A percentile compares a stretch with the other conserved stretches of the same genome.
Conservation (phyloP, 2,329 filamentous ascomycete genomes). For the Trichoderma atrobrunneum region DNA sequence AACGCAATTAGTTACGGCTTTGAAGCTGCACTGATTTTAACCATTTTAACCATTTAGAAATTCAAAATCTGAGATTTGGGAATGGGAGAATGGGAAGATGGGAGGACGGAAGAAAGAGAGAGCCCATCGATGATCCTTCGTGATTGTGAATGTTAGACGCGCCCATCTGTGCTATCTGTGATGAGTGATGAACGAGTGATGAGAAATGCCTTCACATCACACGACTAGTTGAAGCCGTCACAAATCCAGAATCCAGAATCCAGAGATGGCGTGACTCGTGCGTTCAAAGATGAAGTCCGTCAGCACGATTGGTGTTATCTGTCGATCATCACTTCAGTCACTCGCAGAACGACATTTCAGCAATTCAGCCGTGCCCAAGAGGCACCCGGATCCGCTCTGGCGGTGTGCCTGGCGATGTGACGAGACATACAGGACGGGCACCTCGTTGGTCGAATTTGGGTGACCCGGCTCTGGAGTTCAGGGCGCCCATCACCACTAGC, state of each 20-base stretch:
- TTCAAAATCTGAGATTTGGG: background rate
- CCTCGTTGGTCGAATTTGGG: background rate
- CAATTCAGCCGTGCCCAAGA: background rate
- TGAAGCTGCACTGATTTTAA: background rate
- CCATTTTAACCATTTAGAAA: background rate
- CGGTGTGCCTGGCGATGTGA: conserved; percentile 17
- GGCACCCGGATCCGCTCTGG: background rate
- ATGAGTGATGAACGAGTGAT: background rate
- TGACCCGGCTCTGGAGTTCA: background rate
- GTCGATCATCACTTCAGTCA: background rate
- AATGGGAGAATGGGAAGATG: background rate
- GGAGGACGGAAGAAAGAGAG: background rate
- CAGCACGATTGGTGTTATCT: background rate
- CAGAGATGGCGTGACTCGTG: background rate
- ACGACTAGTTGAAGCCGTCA: background rate
- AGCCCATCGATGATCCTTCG: background rate
- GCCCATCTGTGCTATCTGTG: background rate
- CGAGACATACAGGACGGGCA: conserved; percentile 6
- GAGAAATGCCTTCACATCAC: background rate
- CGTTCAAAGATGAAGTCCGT: background rate
- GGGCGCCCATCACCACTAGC: conserved; percentile 11
- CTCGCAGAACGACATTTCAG: background rate
- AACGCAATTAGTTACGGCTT: background rate
- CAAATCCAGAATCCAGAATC: background rate
- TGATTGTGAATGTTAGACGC: background rate